These are phyloP conservation scores for Thielaviopsis punctulata DNA, from an alignment of 2,329 filamentous ascomycete genomes.

Conservation along the genomic window DNA sequence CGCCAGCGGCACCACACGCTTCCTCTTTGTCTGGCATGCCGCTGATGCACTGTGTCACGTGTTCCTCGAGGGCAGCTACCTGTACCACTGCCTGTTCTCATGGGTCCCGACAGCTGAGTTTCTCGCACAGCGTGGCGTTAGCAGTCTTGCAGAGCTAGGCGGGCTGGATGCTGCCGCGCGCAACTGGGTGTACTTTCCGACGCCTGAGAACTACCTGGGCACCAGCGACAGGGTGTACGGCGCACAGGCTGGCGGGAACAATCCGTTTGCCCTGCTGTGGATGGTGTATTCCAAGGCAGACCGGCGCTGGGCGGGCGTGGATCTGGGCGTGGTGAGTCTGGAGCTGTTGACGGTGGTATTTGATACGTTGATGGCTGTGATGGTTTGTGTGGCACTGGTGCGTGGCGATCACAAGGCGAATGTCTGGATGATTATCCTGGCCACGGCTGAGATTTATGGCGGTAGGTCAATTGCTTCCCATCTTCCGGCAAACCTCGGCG, in stretches of 20 bases:
- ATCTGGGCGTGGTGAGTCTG: constrained; percentile 45
- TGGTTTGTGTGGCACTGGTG: constrained; percentile 42
- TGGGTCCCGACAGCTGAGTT: constrained; percentile 20
- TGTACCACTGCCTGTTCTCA: constrained; percentile 84
- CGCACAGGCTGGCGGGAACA: constrained; percentile 35
- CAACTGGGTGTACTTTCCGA: constrained; percentile 24
- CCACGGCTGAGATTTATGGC: constrained; percentile 49
- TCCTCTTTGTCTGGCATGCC: constrained; percentile 86
- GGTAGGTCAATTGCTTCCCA: constrained; percentile 22
- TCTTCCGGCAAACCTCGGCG: neutral
- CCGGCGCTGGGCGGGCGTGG: constrained; percentile 43
- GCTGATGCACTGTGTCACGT: constrained; percentile 88
- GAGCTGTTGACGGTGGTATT: constrained; percentile 49
- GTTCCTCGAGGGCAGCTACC: constrained; percentile 75
- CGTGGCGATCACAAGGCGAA: constrained; percentile 36
- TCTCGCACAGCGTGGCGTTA: constrained; percentile 6
- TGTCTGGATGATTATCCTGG: constrained; percentile 46
- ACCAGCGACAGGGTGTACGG: constrained; percentile 33
- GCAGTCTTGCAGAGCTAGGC: constrained; percentile 4
- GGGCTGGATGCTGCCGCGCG: constrained; percentile 9
- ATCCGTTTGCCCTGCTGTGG: constrained; percentile 43
- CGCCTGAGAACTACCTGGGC: constrained; percentile 36
- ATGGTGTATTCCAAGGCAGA: constrained; percentile 53
- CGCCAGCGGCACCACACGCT: constrained; percentile 41
- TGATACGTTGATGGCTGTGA: constrained; percentile 40